Percentiles rank a stretch among this genome's conserved stretches.
phyloP scores from a whole-genome alignment of 768 basidiomycete genomes.

The Flagelloscypha sp. region DNA sequence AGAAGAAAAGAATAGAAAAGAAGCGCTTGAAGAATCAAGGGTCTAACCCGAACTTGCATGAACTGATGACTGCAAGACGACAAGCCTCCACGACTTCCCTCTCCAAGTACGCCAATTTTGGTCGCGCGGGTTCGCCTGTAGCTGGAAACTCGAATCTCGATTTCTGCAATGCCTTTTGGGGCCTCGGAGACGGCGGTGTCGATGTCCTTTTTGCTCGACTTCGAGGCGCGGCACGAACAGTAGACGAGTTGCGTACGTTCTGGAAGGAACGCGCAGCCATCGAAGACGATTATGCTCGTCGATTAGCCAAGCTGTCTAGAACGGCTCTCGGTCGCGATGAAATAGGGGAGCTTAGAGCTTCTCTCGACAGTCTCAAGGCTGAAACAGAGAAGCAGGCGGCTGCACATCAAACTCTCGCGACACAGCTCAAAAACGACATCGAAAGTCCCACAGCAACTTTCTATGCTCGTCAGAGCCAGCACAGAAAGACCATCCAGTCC shows the following conservation, averaged over 20 bases:
- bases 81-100: constrained; percentile 79
- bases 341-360: constrained; percentile 84
- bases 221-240: constrained; percentile 75
- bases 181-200: constrained; percentile 74
- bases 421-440: constrained; percentile 67
- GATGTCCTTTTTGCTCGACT: constrained; percentile 87
- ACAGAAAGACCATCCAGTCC: constrained; percentile 65
- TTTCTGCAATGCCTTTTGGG: constrained; percentile 99
- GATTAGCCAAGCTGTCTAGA: constrained; percentile 72
- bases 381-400: constrained; percentile 82
- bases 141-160: constrained; percentile 38
- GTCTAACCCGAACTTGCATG: too few relatives aligned
- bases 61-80: constrained; percentile 73
- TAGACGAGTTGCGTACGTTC: constrained; percentile 80
- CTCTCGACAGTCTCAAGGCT: constrained; percentile 67
- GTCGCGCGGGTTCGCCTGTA: constrained; percentile 43
- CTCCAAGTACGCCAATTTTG: constrained; percentile 63
- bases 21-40: too few relatives aligned
- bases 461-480: constrained; percentile 53
- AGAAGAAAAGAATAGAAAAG: too few relatives aligned
- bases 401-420: constrained; percentile 65
- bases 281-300: constrained; percentile 93
- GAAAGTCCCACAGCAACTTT: constrained; percentile 60
- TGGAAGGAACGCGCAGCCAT: constrained; percentile 92
- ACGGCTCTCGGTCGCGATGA: constrained; percentile 76